Evolutionary conservation across 2,329 filamentous ascomycete genomes (phyloP), one percentile per base, ranked within the genome.

Genomic region (Aspergillus felis): DNA sequence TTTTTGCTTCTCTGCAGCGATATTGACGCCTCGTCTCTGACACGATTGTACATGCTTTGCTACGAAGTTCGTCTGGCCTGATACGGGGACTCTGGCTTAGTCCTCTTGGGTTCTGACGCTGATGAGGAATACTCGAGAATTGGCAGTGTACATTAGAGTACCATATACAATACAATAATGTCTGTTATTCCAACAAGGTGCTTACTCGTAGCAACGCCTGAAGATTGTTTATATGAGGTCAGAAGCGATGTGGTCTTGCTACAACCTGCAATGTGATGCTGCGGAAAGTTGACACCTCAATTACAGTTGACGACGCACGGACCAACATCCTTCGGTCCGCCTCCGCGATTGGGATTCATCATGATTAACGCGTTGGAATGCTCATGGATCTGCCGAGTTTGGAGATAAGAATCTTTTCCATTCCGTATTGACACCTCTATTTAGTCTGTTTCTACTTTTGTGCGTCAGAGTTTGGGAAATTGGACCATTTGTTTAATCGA

Each of bases 1-100:
- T 51, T 41, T 52, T 47, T 44, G 44, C 28, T 50, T 38, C 25
- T 42, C 49, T 58, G 56, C 58, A 44, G 22, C 44, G 47, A 54
- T 56, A 32, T 47, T 53, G 24, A 24, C 27, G 28, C 17, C 48
- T 58, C 42, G 27, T 22, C 28, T 54, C 35, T 56, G 27, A 47
- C 12, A 27, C 22, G 44, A 47, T 27, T 47, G 44, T 47, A 47
- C 44, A 47, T 47, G 22, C 44, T 47, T 14, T 47, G 44, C 24
- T 47, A 47, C 44, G 44, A 47, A 47, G 44, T 47, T 47, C 2
- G 12, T 12, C 22, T 14, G 22, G 12, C n/a, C 14, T 24, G 12
- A 22, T 14, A 47, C 5, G 44, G 44, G 22, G 44, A 25, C 44
- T 47, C 44, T 47, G 44, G 44, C 25, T 47, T 25, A 47, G 44